Percentiles rank a stretch among this genome's conserved stretches.
phyloP scores from a whole-genome alignment of 78 protist genomes.

The Dictyostelium citrinum region DNA sequence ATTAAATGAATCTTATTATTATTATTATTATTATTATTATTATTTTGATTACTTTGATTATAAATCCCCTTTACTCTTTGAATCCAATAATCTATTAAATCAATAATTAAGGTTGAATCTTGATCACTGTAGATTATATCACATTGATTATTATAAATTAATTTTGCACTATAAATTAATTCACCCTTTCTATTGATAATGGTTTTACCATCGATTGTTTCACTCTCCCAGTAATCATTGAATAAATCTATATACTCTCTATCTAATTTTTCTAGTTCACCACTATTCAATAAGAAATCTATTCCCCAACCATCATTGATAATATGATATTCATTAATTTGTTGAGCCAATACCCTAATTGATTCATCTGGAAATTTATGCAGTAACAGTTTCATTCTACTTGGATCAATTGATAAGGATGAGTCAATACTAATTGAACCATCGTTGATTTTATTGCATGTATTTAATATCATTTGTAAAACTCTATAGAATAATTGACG shows the following conservation, averaged over 20 bases:
- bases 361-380: neutral
- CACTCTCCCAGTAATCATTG: neutral
- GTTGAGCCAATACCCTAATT: neutral
- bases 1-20: neutral
- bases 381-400: neutral
- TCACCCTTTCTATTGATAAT: neutral
- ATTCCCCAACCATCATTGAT: neutral
- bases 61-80: neutral
- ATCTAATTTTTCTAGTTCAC: neutral
- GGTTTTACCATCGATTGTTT: neutral
- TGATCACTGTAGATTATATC: neutral
- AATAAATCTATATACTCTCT: neutral
- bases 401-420: neutral
- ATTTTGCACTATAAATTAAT: neutral
- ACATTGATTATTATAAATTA: neutral
- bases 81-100: neutral
- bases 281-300: neutral
- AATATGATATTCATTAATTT: neutral
- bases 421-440: neutral
- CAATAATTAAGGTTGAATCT: neutral
- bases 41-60: neutral
- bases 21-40: neutral
- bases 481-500: neutral
- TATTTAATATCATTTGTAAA: neutral
- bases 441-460: neutral